A percentile compares a stretch with the other conserved stretches of the same genome.
These are phyloP conservation scores for Inosperma sp. DNA, from an alignment of 768 basidiomycete species.

Conservation along the genomic window DNA sequence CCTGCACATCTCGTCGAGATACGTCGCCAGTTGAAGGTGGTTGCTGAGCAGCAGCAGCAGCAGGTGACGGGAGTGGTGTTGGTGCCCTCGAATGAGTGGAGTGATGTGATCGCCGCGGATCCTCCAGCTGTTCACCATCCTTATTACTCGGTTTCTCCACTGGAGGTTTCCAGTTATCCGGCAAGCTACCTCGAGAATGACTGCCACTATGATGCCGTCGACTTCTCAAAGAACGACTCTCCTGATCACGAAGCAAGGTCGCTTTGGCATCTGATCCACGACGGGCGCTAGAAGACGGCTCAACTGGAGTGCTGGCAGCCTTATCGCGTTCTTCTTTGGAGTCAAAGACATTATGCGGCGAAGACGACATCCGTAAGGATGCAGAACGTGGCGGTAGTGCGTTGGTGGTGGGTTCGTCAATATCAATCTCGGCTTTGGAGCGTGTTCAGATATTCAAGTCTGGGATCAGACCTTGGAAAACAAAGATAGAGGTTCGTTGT, in stretches of 20 bases:
- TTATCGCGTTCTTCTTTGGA: slow-evolving; percentile 17
- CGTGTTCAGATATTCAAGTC: no score
- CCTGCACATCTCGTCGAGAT: slow-evolving; percentile 20
- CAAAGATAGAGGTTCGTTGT: no score
- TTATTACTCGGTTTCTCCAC: no score
- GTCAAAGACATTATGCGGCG: slow-evolving; percentile 11
- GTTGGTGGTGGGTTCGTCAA: slow-evolving; percentile 8
- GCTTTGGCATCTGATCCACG: slow-evolving; percentile 21
- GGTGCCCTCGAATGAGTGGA: slow-evolving; percentile 16
- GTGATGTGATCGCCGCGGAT: slow-evolving; percentile 18
- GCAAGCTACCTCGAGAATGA: slow-evolving; percentile 13
- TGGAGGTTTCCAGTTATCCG: slow-evolving; percentile 13
- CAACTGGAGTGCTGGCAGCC: neutral
- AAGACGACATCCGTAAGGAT: slow-evolving; percentile 3
- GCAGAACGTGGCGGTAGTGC: slow-evolving; percentile 5
- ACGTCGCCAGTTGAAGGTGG: no score
- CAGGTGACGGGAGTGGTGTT: no score
- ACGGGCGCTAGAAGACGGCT: slow-evolving; percentile 16
- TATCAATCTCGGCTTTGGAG: no score
- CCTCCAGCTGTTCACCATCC: slow-evolving; percentile 21
- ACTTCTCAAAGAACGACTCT: slow-evolving; percentile 12
- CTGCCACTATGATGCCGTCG: slow-evolving; percentile 13
- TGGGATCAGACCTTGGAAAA: no score
- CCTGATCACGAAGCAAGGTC: slow-evolving; percentile 17
- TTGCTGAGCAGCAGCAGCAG: no score